Percentiles rank a stretch among this genome's conserved stretches.
Evolutionary conservation across 371 early-diverging fungal genomes (phyloP).

Genomic region (Mucor velutinosus): DNA sequence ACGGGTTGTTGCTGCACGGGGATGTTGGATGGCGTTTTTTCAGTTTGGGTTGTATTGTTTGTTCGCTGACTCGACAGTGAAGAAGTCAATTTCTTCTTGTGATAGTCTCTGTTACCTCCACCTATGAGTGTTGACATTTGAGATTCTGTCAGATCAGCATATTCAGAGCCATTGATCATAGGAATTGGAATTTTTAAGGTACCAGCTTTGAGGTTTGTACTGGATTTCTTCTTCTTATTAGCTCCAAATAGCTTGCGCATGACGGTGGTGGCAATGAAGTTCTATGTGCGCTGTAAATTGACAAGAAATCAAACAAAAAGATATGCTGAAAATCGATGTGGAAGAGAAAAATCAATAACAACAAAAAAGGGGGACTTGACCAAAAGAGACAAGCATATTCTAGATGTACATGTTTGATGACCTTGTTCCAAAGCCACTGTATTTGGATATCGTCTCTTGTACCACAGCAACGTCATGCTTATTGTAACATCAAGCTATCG

Average conservation of each 20-base stretch:
- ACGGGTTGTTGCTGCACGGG: neutral
- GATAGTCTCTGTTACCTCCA: neutral
- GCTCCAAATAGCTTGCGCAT: slow-evolving; percentile 7
- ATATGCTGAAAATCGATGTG: too few species aligned
- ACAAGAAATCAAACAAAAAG: neutral
- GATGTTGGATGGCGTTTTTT: neutral
- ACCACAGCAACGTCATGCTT: slow-evolving; percentile 11
- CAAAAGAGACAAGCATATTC: neutral
- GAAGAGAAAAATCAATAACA: too few species aligned
- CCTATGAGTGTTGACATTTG: slow-evolving; percentile 13
- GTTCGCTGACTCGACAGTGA: slow-evolving; percentile 3
- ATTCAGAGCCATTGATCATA: slow-evolving; percentile 15
- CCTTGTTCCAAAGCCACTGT: slow-evolving; percentile 2
- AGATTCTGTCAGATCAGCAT: slow-evolving; percentile 16
- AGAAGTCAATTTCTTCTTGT: slow-evolving; percentile 3
- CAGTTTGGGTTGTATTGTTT: neutral
- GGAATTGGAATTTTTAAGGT: slow-evolving; percentile 21
- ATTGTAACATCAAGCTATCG: neutral
- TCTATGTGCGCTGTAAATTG: neutral
- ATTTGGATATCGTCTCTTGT: neutral
- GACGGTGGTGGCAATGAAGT: neutral
- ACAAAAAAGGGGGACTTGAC: neutral
- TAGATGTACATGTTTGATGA: neutral
- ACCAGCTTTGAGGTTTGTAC: neutral
- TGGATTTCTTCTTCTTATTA: slow-evolving; percentile 4